phyloP scores from a whole-genome alignment of 139 green algal genomes.

The Yamagishiella unicocca region DNA sequence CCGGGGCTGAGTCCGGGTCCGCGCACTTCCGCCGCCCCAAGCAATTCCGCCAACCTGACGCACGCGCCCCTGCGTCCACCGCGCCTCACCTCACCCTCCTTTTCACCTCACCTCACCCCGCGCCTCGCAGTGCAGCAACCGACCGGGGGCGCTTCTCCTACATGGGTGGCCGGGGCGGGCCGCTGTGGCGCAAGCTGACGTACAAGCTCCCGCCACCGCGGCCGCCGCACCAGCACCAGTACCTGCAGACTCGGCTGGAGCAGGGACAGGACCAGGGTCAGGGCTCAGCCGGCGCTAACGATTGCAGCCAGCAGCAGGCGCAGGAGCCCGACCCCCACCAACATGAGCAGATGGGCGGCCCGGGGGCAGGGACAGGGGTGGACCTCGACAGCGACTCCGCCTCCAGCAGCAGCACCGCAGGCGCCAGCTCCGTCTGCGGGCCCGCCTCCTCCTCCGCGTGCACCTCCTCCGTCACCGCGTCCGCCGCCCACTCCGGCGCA shows the following conservation, averaged over 20 bases:
- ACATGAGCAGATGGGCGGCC: too few relatives aligned
- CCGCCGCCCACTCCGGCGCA: neutral
- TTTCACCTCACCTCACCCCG: too few relatives aligned
- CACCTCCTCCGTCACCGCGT: neutral
- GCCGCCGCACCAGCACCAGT: neutral
- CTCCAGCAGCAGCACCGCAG: slow-evolving; percentile 12
- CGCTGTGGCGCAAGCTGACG: slow-evolving; percentile 82
- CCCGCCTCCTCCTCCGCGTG: neutral
- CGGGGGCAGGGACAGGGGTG: neutral
- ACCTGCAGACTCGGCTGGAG: too few relatives aligned
- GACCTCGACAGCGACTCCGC: neutral
- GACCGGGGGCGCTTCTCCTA: slow-evolving; percentile 93
- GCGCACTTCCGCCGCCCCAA: too few relatives aligned
- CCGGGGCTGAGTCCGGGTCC: too few relatives aligned
- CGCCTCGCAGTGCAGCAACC: slow-evolving; percentile 64
- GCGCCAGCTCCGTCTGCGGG: slow-evolving; percentile 17
- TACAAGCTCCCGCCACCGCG: slow-evolving; percentile 71
- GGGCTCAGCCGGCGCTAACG: too few relatives aligned
- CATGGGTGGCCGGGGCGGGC: slow-evolving; percentile 88
- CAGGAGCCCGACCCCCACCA: too few relatives aligned
- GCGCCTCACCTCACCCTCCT: too few relatives aligned
- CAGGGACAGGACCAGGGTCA: too few relatives aligned
- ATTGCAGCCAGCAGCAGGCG: too few relatives aligned
- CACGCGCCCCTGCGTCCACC: too few relatives aligned
- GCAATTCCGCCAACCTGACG: too few relatives aligned